Conservation (phyloP, 306 rosid species). For the Castanospermum australe region DNA sequence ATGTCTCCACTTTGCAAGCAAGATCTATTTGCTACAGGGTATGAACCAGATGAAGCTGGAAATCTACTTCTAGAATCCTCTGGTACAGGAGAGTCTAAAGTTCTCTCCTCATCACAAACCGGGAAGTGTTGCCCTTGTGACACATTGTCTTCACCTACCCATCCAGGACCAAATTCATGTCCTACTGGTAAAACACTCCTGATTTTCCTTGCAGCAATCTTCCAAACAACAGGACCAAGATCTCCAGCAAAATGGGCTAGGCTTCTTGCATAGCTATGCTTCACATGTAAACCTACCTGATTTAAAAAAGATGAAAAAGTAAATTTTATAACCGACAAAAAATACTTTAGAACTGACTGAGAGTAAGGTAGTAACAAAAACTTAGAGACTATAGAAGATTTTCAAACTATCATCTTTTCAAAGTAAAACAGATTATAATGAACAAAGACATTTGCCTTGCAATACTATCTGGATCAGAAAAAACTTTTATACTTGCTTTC, state of each 20-base stretch:
- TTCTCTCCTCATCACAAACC: slow-evolving; percentile 39
- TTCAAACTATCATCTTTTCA: background rate
- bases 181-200: slow-evolving; percentile 61
- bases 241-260: slow-evolving; percentile 76
- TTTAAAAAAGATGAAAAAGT: slow-evolving; percentile 13
- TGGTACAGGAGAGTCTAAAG: slow-evolving; percentile 26
- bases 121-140: slow-evolving; percentile 36
- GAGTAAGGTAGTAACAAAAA: background rate
- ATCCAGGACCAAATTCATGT: slow-evolving; percentile 63
- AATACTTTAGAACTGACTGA: background rate
- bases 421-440: background rate
- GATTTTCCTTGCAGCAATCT: slow-evolving; percentile 74
- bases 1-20: slow-evolving; percentile 47
- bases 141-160: slow-evolving; percentile 53
- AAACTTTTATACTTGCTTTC: background rate
- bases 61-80: slow-evolving; percentile 41
- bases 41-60: slow-evolving; percentile 42
- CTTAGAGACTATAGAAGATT: background rate
- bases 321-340: slow-evolving; percentile 3
- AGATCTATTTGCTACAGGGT: slow-evolving; percentile 38
- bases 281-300: slow-evolving; percentile 71
- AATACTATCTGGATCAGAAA: background rate
- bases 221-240: slow-evolving; percentile 89
- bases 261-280: slow-evolving; percentile 83
- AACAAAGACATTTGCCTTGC: background rate